Conservation (phyloP, 305 asterid species). For the Lippia alba region DNA sequence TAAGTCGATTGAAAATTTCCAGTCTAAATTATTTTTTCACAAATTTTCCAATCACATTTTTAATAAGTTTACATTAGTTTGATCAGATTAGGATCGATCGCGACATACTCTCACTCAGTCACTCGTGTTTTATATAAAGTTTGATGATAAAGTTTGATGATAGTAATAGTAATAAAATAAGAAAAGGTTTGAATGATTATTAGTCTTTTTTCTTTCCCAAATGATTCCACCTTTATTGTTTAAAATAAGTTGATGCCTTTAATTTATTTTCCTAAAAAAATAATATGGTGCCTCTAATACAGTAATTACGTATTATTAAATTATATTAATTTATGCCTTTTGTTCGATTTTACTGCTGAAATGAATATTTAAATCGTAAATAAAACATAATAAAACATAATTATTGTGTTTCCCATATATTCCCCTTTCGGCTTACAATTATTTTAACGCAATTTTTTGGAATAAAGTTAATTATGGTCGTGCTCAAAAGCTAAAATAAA, state of each 20-base stretch:
- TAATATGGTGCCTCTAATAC: neutral
- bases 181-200: conserved; percentile 19
- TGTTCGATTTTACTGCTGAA: neutral
- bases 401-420: conserved; percentile 15
- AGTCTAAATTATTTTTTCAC: no score
- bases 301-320: neutral
- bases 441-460: conserved; percentile 16
- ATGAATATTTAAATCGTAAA: neutral
- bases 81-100: no score
- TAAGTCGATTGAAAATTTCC: no score
- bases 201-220: conserved; percentile 7
- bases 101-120: no score
- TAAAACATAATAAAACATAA: conserved; percentile 13
- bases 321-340: neutral
- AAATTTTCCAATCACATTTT: no score
- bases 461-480: neutral
- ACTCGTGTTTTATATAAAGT: no score
- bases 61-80: no score
- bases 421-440: neutral
- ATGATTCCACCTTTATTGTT: neutral
- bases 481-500: neutral
- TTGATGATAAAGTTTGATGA: no score
- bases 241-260: neutral
- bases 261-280: conserved; percentile 3
- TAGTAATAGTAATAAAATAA: neutral